These are phyloP conservation scores for Microstroma glucosiphilum DNA, from an alignment of 1,284 basidiomycete species.

Conservation along the genomic window DNA sequence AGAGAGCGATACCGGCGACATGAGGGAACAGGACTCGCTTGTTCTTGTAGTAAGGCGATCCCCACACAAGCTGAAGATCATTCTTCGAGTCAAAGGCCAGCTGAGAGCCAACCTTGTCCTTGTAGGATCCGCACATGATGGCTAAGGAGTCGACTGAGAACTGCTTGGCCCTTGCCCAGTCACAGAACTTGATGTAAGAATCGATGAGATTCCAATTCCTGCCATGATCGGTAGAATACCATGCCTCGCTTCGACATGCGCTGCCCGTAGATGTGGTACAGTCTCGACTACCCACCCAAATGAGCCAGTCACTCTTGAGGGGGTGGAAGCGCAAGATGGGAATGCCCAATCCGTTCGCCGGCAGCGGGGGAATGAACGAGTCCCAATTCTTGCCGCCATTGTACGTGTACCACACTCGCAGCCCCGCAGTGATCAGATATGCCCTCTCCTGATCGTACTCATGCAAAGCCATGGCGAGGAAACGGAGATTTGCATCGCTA, in stretches of 20 bases:
- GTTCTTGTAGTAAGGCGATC: constrained; percentile 66
- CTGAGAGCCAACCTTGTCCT: constrained; percentile 76
- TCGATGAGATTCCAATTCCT: constrained; percentile 71
- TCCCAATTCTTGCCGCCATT: constrained; percentile 74
- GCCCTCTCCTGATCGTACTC: constrained; percentile 71
- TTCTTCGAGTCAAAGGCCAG: constrained; percentile 56
- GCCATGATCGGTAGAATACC: constrained; percentile 57
- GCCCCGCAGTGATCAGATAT: constrained; percentile 72
- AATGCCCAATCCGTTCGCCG: constrained; percentile 72
- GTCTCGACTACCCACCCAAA: constrained; percentile 81
- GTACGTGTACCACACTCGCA: constrained; percentile 68
- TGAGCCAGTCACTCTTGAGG: constrained; percentile 68
- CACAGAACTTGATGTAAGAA: constrained; percentile 79
- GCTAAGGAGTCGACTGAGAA: constrained; percentile 73
- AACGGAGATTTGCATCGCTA: constrained; percentile 51
- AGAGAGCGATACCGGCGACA: constrained; percentile 90
- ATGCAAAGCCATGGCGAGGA: constrained; percentile 82
- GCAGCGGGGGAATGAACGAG: constrained; percentile 59
- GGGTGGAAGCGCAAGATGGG: constrained; percentile 83
- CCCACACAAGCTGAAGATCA: constrained; percentile 71
- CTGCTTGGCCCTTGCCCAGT: constrained; percentile 77
- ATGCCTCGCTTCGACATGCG: constrained; percentile 40
- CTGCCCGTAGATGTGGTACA: constrained; percentile 42
- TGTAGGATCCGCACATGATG: constrained; percentile 86
- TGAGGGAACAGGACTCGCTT: constrained; percentile 71